Percentiles rank a stretch among this genome's conserved stretches.
Conservation (phyloP, 345 rosid species). For the Eucalyptus coolabah region DNA sequence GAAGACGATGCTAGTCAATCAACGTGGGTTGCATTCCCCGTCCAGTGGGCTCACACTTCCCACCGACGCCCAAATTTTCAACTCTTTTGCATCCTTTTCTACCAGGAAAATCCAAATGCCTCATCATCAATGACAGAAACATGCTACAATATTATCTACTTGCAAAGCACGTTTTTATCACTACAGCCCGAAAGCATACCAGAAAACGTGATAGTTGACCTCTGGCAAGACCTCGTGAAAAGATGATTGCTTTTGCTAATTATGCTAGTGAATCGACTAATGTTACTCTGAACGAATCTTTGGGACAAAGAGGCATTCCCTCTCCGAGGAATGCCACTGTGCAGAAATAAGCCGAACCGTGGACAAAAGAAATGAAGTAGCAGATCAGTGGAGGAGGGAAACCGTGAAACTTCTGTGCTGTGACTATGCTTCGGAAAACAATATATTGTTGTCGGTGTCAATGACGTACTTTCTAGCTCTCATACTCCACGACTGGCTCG, state of each 20-base stretch:
- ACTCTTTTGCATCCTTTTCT: background rate
- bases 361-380: background rate
- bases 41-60: background rate
- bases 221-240: background rate
- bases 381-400: background rate
- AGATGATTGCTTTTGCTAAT: background rate
- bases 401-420: background rate
- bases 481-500: conserved; percentile 41
- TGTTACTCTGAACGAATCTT: background rate
- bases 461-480: conserved; percentile 25
- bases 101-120: background rate
- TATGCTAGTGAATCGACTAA: background rate
- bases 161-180: background rate
- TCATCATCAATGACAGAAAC: background rate
- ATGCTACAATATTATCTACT: background rate
- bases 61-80: background rate
- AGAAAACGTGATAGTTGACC: background rate
- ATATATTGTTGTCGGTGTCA: background rate
- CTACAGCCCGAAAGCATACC: background rate
- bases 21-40: background rate
- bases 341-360: background rate
- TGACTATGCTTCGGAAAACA: background rate
- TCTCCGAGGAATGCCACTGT: background rate
- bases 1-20: background rate
- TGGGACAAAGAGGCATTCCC: background rate